Evolutionary conservation across 768 basidiomycete species (phyloP).

Genomic region (Boletus vinaceobasis): DNA sequence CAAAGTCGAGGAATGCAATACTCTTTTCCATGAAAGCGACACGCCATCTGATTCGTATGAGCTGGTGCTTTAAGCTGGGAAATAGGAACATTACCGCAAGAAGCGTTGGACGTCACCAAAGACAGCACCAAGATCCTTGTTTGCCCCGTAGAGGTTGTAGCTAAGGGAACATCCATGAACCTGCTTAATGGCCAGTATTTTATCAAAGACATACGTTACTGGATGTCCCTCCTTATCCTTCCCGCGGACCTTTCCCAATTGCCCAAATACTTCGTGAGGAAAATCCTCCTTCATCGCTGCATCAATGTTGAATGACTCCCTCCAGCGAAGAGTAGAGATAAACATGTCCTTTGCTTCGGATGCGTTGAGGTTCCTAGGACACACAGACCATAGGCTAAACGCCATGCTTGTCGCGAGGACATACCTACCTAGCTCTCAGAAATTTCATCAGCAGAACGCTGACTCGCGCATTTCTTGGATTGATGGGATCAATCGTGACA

Average conservation of each 20-base stretch:
- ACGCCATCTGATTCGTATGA: slow-evolving; percentile 56
- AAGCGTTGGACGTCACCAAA: slow-evolving; percentile 77
- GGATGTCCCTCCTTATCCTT: slow-evolving; percentile 70
- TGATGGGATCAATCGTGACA: slow-evolving; percentile 57
- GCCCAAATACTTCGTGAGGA: slow-evolving; percentile 59
- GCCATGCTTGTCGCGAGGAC: background rate
- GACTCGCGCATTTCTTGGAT: slow-evolving; percentile 55
- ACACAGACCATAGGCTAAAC: background rate
- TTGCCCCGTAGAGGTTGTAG: slow-evolving; percentile 78
- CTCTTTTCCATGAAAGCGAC: slow-evolving; percentile 73
- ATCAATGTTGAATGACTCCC: slow-evolving; percentile 61
- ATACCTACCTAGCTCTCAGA: slow-evolving; percentile 61
- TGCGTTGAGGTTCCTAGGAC: slow-evolving; percentile 48
- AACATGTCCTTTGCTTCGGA: slow-evolving; percentile 62
- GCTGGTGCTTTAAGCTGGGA: background rate
- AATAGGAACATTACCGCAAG: slow-evolving; percentile 48
- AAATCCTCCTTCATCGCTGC: slow-evolving; percentile 58
- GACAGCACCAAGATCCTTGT: slow-evolving; percentile 61
- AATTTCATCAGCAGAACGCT: slow-evolving; percentile 83
- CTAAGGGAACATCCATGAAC: slow-evolving; percentile 31
- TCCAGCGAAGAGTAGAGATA: slow-evolving; percentile 66
- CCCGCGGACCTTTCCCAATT: slow-evolving; percentile 62
- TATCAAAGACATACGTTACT: slow-evolving; percentile 51
- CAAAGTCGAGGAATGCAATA: slow-evolving; percentile 64
- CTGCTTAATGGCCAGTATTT: background rate